Conservation (phyloP, 108 stramenopile genomes). For the Epithemia pelagica region DNA sequence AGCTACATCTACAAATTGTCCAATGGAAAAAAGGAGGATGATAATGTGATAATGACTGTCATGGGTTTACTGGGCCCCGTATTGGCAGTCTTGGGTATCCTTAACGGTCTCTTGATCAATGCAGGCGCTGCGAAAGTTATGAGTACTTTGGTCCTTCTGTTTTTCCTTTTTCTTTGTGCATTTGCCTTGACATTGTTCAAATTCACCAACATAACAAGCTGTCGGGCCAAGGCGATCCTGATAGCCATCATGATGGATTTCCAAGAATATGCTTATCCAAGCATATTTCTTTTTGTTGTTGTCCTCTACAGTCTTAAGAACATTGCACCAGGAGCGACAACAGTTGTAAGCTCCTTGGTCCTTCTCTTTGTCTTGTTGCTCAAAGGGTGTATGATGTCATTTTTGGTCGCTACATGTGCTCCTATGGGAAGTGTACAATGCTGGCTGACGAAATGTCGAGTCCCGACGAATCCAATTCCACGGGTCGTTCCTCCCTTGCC, state of each 20-base stretch:
- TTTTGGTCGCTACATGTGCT: no score
- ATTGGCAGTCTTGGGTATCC: slow-evolving; percentile 72
- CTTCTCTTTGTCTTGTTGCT: no score
- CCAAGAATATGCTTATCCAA: no score
- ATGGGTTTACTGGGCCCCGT: slow-evolving; percentile 70
- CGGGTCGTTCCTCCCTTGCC: slow-evolving; percentile 86
- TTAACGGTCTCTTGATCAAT: slow-evolving; percentile 73
- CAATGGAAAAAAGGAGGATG: slow-evolving; percentile 71
- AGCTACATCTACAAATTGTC: slow-evolving; percentile 90
- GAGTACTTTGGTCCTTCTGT: slow-evolving; percentile 75
- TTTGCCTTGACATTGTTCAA: slow-evolving; percentile 36
- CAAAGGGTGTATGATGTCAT: no score
- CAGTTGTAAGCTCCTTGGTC: no score
- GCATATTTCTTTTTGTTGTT: no score
- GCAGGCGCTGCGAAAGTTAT: slow-evolving; percentile 86
- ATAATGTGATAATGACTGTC: slow-evolving; percentile 76
- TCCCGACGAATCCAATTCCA: slow-evolving; percentile 90
- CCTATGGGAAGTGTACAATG: slow-evolving; percentile 57
- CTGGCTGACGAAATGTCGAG: slow-evolving; percentile 84
- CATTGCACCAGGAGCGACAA: no score
- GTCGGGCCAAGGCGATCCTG: no score
- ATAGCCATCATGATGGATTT: no score
- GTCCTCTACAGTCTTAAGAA: slow-evolving; percentile 86
- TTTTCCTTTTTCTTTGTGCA: slow-evolving; percentile 85
- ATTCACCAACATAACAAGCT: background rate